These are phyloP conservation scores for Hemileia vastatrix DNA, from an alignment of 1,284 basidiomycete species.

Conservation along the genomic window DNA sequence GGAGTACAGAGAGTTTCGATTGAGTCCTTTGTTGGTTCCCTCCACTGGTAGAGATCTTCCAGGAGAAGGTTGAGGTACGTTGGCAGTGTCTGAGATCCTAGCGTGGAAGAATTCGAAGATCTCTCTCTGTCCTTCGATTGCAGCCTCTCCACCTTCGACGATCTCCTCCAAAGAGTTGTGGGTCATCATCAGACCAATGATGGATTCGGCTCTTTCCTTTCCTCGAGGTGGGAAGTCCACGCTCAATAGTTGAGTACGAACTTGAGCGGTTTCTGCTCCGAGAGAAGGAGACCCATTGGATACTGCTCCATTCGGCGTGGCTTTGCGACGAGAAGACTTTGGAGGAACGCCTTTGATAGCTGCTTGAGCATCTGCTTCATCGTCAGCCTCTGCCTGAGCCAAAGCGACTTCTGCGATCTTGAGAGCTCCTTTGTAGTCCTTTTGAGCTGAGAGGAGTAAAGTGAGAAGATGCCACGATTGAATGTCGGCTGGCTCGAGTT, in stretches of 20 bases:
- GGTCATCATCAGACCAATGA: constrained; percentile 38
- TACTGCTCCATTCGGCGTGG: constrained; percentile 1
- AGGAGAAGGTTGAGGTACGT: background rate
- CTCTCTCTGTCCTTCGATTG: constrained; percentile 38
- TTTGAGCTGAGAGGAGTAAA: constrained; percentile 65
- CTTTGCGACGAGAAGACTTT: background rate
- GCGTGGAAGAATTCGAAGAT: constrained; percentile 39
- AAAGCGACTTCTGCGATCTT: constrained; percentile 66
- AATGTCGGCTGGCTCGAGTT: constrained; percentile 61
- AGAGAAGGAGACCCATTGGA: background rate
- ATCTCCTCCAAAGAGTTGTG: constrained; percentile 40
- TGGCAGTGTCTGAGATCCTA: constrained; percentile 26
- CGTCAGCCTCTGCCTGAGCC: constrained; percentile 48
- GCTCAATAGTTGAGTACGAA: background rate
- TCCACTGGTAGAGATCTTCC: background rate
- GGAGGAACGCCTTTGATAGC: background rate
- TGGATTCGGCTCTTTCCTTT: constrained; percentile 34
- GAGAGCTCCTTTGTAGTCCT: constrained; percentile 69
- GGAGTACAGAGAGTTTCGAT: background rate
- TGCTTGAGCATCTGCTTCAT: constrained; percentile 47
- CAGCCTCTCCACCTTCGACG: constrained; percentile 36
- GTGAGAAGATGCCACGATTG: constrained; percentile 90
- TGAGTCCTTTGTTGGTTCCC: background rate
- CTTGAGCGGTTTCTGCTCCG: background rate
- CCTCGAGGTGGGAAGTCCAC: constrained; percentile 37